Base-by-base conservation (phyloP, 2,329 filamentous ascomycete genomes). In the Penicillium thymicola region DNA sequence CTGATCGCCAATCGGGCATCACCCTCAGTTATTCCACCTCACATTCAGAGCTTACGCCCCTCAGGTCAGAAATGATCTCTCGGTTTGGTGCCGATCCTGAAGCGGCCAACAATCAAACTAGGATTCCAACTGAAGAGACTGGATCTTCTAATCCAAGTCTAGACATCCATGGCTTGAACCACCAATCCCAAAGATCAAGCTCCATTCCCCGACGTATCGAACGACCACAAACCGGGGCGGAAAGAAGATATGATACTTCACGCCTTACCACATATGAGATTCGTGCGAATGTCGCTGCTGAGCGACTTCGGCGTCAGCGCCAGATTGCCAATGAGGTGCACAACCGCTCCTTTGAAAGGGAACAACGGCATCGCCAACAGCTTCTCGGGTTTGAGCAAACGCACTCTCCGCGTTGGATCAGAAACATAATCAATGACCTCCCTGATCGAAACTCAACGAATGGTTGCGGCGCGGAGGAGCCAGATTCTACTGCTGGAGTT, bases 401-500 rank as follows among this genome's bases (percentile, higher is more conserved):
- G 34, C 72, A 74, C 25, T 72, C 72, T 10, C 71, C 72, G 11
- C 66, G 72, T 25, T 75, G 74, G 71, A 69, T 73, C 42, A 65
- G 74, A 54, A 72, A 67, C 55, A 66, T 73, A 36, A 62, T 75
- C 38, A 70, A 71, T 59, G 70, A 75, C 44, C 64, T 72, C 41
- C 67, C 69, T 30, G 69, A 75, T 21, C 65, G 73, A 55, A 68
- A 65, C 47, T 58, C 68, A 51, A 66, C 66, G 7, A 60, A 68
- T 54, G 63, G 65, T 23, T 61, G 67, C 51, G 65, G 71, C 46
- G 72, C 75, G 37, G 68, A 70, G 53, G 74, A 76, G 28, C 68
- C 70, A 32, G 74, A 74, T 42, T 73, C 75, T 16, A 79, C 78
- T 16, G 77, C 78, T 55, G 78, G 78, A 21, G 68, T 80, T 49